Evolutionary conservation across 2,329 filamentous ascomycete genomes (phyloP), one percentile per base, ranked within the genome.

Genomic region (Lasiodiplodia hormozganensis): DNA sequence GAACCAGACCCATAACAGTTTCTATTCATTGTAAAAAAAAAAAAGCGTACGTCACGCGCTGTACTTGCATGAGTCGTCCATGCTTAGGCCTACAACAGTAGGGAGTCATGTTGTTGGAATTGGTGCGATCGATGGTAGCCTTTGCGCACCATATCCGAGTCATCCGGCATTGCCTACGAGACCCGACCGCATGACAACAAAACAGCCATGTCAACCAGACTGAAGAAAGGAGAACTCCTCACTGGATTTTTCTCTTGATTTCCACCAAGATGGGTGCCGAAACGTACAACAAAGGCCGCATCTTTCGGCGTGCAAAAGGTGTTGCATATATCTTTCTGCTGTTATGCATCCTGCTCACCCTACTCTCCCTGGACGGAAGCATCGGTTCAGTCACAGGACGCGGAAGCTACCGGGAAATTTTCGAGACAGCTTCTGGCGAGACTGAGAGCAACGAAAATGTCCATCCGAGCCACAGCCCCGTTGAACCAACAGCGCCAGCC

Each of bases 321-420:
- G 38, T 18, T 38, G 53, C 31, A 25, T 56, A 56, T 28, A 36
- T 56, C 25, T 56, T 56, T 28, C n/a, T 56, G 4, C 53, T 56
- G 5, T 21, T 12, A 5, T 18, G 14, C 16, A 56, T 36, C 2
- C 21, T 38, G 6, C 2, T 18, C 11, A 28, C 25, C 25, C 31
- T 56, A 16, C 25, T 56, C 6, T 40, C 36, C 14, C 36, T 18
- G 28, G 16, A 18, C 31, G 53, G 52, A 54, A 54, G 14, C 31
- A 56, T 21, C 53, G 28, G 53, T 31, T 11, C 21, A n/a, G 14
- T 6, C n/a, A 53, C 51, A 23, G 14, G 31, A 12, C 14, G 10
- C 51, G 16, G n/a, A 43, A 53, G 6, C 21, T 23, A 53, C 6
- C 28, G 18, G 16, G 2, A 36, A 12, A 21, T 1, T 28, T 23